Evolutionary conservation across 768 basidiomycete genomes (phyloP), one percentile per base, ranked within the genome.

Genomic region (Rossbeevera mucosa): DNA sequence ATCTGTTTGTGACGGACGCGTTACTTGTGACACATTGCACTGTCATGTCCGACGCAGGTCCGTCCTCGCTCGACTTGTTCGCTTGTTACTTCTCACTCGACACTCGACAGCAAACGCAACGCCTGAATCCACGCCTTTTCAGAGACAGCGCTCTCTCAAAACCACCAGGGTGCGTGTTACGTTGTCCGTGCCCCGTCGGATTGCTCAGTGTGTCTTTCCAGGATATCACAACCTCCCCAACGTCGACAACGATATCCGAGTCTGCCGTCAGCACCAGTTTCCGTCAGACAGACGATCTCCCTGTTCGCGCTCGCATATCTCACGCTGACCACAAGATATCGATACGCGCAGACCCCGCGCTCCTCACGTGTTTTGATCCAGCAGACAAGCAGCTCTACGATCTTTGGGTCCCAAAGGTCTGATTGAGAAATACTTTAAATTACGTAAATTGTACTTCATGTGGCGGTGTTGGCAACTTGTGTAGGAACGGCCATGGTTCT

Each of bases 301-400:
- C 57, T 31, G 56, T 55, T 31, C 63, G 53, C 44, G 44, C 51
- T n/a, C 59, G 59, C 38, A 22, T 51, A 4, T 59, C 61, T 33
- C 53, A 63, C 61, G 22, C 67, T 64, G 22, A 63, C 46, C 72
- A 66, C 64, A 76, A 69, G 59, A 64, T 77, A 29, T 58, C 71
- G 20, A 76, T 89, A 59, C 82, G 85, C 38, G 72, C 81, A 21
- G 88, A 91, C 65, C 79, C 84, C 5, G 71, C 84, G 7, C 72
- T 89, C 38, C 64, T 82, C 50, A 87, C 86, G 29, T 86, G 80
- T 56, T 92, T 92, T 60, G 88, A 91, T 66, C 77, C 81, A 13
- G 73, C 77, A 21, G 90, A 92, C 69, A 82, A 76, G 70, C 85
- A 89, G 58, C 73, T 92, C 20, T 90, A 91, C 59, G 80, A 83